phyloP scores from a whole-genome alignment of 345 rosid species.

The Eucalyptus cloeziana region DNA sequence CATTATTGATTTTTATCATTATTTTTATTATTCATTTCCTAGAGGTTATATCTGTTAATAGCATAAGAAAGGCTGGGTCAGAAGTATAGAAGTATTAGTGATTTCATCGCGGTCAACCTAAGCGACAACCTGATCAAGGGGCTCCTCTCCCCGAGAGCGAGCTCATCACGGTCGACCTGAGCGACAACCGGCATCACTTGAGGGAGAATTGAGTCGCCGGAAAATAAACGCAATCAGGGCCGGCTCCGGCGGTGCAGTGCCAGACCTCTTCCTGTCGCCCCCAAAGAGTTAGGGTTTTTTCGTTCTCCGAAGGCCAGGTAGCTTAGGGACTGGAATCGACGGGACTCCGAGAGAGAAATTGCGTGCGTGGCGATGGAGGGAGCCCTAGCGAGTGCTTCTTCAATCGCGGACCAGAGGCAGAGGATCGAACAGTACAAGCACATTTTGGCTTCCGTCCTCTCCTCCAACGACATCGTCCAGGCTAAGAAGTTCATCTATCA shows the following conservation, averaged over 20 bases:
- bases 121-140: no score
- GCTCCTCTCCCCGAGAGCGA: no score
- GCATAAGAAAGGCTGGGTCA: no score
- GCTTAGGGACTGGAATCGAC: not conserved
- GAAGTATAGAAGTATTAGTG: no score
- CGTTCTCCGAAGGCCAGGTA: not conserved
- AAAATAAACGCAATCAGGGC: not conserved
- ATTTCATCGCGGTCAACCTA: no score
- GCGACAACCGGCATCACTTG: not conserved
- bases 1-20: no score
- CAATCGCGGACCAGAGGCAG: conserved; percentile 85
- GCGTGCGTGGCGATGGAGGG: conserved; percentile 44
- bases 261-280: not conserved
- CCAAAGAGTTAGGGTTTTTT: not conserved
- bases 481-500: conserved; percentile 92
- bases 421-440: conserved; percentile 98
- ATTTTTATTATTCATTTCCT: no score
- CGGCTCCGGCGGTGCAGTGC: not conserved
- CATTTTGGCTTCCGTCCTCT: conserved; percentile 71
- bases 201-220: not conserved
- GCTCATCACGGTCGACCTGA: no score
- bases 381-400: conserved; percentile 63
- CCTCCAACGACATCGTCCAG: conserved; percentile 68
- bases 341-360: not conserved
- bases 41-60: no score